Evolutionary conservation across 164 flowering plant species (phyloP), one percentile per base, ranked within the genome.

Genomic region (Aristolochia californica): DNA sequence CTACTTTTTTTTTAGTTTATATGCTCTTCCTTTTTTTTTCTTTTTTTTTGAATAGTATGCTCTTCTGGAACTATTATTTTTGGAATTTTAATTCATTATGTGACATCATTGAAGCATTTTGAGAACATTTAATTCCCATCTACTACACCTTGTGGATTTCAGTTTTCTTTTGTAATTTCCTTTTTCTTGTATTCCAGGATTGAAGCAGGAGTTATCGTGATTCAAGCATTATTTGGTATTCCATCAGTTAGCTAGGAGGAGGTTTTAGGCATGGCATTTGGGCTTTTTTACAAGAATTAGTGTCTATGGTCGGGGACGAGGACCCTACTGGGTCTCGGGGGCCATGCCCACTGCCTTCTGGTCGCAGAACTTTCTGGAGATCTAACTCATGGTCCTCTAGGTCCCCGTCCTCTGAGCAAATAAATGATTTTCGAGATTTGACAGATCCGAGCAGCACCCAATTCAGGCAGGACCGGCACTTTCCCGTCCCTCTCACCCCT

Each of bases 351-450:
- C 50, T 61, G 43, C 48, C 80, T 5, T 72, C 76, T 17, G 57
- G 63, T 43, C 68, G 84, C 58, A 86, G 68, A 62, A 63, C 71
- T 58, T 87, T 67, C 59, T 87, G 89, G 89, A 73, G 90, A 53
- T 86, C 97, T 0, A 83, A 88, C 0, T 89, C 97, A 0, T 87
- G 97, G 97, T 89, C 96, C 0, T 48, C 85, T 18, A 80, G 89
- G 5, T 75, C 85, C 5, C 75, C 65, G 21, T 59, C 21, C 60
- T 55, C 53, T 44, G 68, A 66, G 0, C 72, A 66, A 13, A 77
- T 57, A 17, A 74, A 70, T 18, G 82, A 67, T 38, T 58, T 54
- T 12, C 58, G 62, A 0, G 88, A 80, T 69, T 75, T 63, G 12
- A 43, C 51, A 12, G 70, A 62, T 9, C 62, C 68, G 27, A 62